Evolutionary conservation across 768 basidiomycete genomes (phyloP).

Genomic region (Cyclocybe aegerita): DNA sequence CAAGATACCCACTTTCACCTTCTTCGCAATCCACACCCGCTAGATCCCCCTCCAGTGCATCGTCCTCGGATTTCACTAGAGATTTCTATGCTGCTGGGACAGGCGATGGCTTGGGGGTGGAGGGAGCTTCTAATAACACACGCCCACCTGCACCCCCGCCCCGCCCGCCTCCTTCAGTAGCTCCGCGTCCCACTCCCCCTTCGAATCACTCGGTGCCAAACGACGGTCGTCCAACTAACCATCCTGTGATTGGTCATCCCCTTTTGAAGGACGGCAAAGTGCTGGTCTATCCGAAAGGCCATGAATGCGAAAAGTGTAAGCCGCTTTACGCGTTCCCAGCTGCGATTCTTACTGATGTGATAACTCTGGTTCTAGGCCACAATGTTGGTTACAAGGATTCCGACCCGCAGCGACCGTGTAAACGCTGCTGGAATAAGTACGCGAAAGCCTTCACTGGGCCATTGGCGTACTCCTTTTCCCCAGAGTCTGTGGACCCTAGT

Average conservation of each 20-base stretch:
- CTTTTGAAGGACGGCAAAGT: conserved; percentile 59
- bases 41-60: conserved; percentile 2
- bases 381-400: conserved; percentile 75
- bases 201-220: conserved; percentile 25
- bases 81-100: conserved; percentile 59
- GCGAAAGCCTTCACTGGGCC: conserved; percentile 60
- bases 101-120: conserved; percentile 15
- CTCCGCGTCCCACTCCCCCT: conserved; percentile 7
- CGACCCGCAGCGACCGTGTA: conserved; percentile 68
- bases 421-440: conserved; percentile 74
- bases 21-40: conserved; percentile 3
- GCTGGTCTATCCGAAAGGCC: conserved; percentile 67
- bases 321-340: conserved; percentile 3
- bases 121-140: background rate
- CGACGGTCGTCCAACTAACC: conserved; percentile 63
- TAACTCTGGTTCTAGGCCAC: conserved; percentile 43
- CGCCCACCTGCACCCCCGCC: conserved; percentile 20
- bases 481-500: conserved; percentile 11
- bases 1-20: conserved; percentile 14
- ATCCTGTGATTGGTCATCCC: conserved; percentile 66
- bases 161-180: conserved; percentile 20
- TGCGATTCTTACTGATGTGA: conserved; percentile 1
- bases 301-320: conserved; percentile 69
- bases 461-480: conserved; percentile 46
- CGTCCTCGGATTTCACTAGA: conserved; percentile 55